Base-by-base conservation (phyloP, 1,284 basidiomycete species). In the Exobasidium rhododendri region DNA sequence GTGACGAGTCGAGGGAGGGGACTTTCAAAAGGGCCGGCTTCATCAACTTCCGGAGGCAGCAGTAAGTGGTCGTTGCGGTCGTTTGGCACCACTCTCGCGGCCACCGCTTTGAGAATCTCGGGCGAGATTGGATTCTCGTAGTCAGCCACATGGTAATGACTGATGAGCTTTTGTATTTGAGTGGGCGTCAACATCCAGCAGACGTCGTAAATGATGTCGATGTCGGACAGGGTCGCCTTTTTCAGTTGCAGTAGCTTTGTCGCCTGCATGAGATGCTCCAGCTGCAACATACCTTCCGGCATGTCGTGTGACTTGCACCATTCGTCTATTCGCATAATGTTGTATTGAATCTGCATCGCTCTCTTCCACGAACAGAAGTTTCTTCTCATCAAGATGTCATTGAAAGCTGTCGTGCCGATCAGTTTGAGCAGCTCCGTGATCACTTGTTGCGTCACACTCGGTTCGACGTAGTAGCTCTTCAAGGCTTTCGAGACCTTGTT, bases 361-460 rank as follows among this genome's bases (percentile, higher is more conserved):
- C 96, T 87, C 83, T 99, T 99, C 96, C 96, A 99, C 2, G 94
- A 97, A 74, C 92, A 96, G 82, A 99, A 99, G 83, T 98, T 98
- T 56, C 96, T 86, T 74, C 96, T 85, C 94, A 99, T 98, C 62
- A 99, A 83, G 67, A 99, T 85, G 75, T 99, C 96, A 80, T 99
- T 99, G 83, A 99, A 99, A 72, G 92, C 93, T 70, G 92, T 93
- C 52, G 97, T 93, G 22, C 96, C 96, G 73, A 97, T 92, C 67
- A 98, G 83, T 83, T 97, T 97, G 71, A 98, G 86, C 30, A 98
- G 84, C 82, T 99, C 96, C 3, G 92, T 97, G 65, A 97, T 85
- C 49, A 96, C 94, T 81, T 98, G 96, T 76, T 96, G 93, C 61
- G 96, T 89, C 62, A 99, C 94, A 56, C 89, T 90, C 77, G 97